phyloP scores from a whole-genome alignment of 2,329 filamentous ascomycete species.

The Pyrenochaeta sp. region DNA sequence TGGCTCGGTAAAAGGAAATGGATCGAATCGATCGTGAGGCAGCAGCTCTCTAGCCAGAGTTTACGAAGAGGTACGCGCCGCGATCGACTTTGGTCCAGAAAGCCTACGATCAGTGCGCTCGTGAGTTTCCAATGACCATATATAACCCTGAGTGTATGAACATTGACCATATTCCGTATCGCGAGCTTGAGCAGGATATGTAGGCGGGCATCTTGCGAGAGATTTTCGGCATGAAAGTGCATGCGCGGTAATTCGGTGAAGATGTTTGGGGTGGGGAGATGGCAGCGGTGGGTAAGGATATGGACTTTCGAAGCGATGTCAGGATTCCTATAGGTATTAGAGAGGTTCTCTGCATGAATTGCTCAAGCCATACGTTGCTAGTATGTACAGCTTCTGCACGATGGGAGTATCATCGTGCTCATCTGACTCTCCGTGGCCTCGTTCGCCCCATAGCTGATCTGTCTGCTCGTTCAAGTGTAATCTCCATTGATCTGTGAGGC shows the following conservation, averaged over 20 bases:
- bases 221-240: slow-evolving; percentile 49
- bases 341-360: background rate
- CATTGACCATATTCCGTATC: slow-evolving; percentile 51
- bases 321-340: slow-evolving; percentile 46
- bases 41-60: slow-evolving; percentile 58
- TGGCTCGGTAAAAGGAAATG: slow-evolving; percentile 26
- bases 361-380: slow-evolving; percentile 47
- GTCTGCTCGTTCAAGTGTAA: slow-evolving; percentile 26
- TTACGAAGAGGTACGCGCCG: slow-evolving; percentile 45
- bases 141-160: slow-evolving; percentile 56
- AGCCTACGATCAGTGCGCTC: slow-evolving; percentile 50
- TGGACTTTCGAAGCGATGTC: slow-evolving; percentile 54
- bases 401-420: slow-evolving; percentile 54
- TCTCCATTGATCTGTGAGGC: slow-evolving; percentile 51
- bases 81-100: slow-evolving; percentile 47
- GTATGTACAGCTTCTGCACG: slow-evolving; percentile 52
- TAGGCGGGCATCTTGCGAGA: slow-evolving; percentile 53
- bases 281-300: slow-evolving; percentile 56
- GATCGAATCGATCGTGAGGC: slow-evolving; percentile 33
- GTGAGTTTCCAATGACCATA: slow-evolving; percentile 55
- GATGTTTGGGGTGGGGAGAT: slow-evolving; percentile 55
- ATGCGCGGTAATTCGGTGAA: slow-evolving; percentile 54
- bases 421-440: slow-evolving; percentile 27
- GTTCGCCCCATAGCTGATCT: slow-evolving; percentile 21
- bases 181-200: slow-evolving; percentile 51